Evolutionary conservation across 768 basidiomycete genomes (phyloP).

Genomic region (Cystofilobasidium ferigula): DNA sequence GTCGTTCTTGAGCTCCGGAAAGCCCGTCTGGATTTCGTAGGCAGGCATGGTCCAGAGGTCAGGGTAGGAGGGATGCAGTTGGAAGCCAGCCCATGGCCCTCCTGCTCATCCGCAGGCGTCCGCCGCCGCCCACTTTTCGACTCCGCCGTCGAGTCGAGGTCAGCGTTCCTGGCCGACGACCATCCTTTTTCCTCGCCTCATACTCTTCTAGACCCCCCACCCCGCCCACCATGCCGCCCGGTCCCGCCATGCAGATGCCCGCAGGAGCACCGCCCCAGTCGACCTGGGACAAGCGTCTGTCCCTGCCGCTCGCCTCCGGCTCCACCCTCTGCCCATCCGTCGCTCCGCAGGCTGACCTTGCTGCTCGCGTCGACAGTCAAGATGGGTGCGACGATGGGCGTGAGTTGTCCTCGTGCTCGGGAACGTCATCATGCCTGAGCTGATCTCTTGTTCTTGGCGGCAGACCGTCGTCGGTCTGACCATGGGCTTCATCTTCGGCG

Average conservation of each 20-base stretch:
- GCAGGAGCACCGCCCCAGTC: constrained; percentile 15
- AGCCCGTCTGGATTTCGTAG: constrained; percentile 23
- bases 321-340: not conserved
- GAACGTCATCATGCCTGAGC: not conserved
- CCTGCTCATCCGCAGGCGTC: too few relatives aligned
- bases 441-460: too few relatives aligned
- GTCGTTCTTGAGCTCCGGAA: constrained; percentile 58
- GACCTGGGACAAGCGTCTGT: constrained; percentile 17
- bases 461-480: constrained; percentile 61
- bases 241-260: constrained; percentile 16
- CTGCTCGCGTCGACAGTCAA: constrained; percentile 12
- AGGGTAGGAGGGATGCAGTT: not conserved
- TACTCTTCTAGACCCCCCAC: too few relatives aligned
- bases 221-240: constrained; percentile 13
- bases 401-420: not conserved
- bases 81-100: too few relatives aligned
- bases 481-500: constrained; percentile 94
- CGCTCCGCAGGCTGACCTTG: not conserved
- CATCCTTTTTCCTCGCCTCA: too few relatives aligned
- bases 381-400: constrained; percentile 24
- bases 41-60: not conserved
- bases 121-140: too few relatives aligned
- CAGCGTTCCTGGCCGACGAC: too few relatives aligned
- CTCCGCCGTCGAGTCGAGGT: too few relatives aligned
- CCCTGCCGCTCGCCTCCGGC: not conserved